Base-by-base conservation (phyloP, 2,329 filamentous ascomycete genomes). In the Madurella fahalii region DNA sequence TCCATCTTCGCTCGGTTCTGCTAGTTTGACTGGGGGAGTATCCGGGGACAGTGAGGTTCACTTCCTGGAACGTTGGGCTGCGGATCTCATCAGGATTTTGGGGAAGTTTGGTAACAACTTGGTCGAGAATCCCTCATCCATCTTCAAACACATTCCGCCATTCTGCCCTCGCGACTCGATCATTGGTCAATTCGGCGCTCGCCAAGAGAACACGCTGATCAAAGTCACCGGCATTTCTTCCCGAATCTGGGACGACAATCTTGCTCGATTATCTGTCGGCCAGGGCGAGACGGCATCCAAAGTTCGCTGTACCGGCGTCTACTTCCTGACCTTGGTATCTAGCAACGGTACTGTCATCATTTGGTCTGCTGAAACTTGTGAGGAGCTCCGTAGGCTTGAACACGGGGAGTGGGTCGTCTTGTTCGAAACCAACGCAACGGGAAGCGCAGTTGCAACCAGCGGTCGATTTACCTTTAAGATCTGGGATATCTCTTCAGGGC, bases 61-160 rank as follows among this genome's bases (percentile, higher is more conserved):
- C 2, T 54, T 44, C 11, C 18, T 54, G 5, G 9, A 34, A 16
- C 18, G 17, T 7, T 54, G 47, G 52, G 20, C 42, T 4, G 44
- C 20, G 5, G 47, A 54, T 25, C 34, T 54, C 16, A 49, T 46
- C 7, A 15, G 32, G 3, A 30, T 54, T 15, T n/a, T 50, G 2
- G 52, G 47, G 2, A 50, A 42, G 37, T 54, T 54, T 41, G 52
- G 52, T 2, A n/a, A 16, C 12, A 54, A 34, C 20, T 25, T 54
- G n/a, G 34, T 25, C 4, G 20, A 41, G 39, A 37, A 32, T 9
- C 47, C 52, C 3, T 46, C 47, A 8, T 50, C 52, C 17, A 50
- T 54, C 25, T 41, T 50, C 47, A 45, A 50, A 13, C 40, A 50
- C 25, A 46, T 54, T 7, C 34, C 47, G 2, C 41, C 52, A 15